Conservation (phyloP, 306 rosid species). For the Pyrus betulifolia region DNA sequence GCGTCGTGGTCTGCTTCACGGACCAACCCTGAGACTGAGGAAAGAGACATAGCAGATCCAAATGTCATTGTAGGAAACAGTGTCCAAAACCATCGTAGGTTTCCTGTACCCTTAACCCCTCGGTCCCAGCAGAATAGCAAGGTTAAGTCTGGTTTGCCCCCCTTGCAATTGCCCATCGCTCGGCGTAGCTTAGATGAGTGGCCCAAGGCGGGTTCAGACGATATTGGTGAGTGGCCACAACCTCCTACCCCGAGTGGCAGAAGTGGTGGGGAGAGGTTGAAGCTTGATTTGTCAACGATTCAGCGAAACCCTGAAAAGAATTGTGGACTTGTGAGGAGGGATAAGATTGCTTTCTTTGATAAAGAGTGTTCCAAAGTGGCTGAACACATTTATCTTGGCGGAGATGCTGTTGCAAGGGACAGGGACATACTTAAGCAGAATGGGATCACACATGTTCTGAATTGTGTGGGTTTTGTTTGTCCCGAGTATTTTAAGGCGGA, state of each 20-base stretch:
- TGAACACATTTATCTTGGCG: conserved; percentile 90
- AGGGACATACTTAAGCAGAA: conserved; percentile 80
- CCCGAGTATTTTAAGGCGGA: conserved; percentile 89
- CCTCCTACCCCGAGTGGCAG: conserved; percentile 89
- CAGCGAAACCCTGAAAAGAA: conserved; percentile 73
- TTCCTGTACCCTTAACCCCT: conserved; percentile 78
- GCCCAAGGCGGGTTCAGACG: conserved; percentile 94
- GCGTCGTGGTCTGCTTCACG: conserved; percentile 91
- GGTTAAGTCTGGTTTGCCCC: conserved; percentile 82
- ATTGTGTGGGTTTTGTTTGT: conserved; percentile 95
- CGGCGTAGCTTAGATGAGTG: conserved; percentile 94
- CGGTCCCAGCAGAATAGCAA: conserved; percentile 86
- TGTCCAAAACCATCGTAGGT: conserved; percentile 47
- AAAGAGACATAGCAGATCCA: conserved; percentile 44
- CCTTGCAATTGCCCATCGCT: conserved; percentile 82
- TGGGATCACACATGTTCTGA: conserved; percentile 86
- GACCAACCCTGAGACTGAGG: conserved; percentile 39
- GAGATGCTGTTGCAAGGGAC: conserved; percentile 97
- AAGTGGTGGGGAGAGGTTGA: conserved; percentile 80
- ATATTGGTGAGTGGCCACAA: conserved; percentile 95
- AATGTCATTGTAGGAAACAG: conserved; percentile 26
- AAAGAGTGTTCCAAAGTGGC: conserved; percentile 96
- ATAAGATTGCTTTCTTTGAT: conserved; percentile 94
- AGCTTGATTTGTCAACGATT: conserved; percentile 89
- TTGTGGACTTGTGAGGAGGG: conserved; percentile 90